These are phyloP conservation scores for Sporothrix inflata DNA, from an alignment of 2,329 filamentous ascomycete species.

Conservation along the genomic window DNA sequence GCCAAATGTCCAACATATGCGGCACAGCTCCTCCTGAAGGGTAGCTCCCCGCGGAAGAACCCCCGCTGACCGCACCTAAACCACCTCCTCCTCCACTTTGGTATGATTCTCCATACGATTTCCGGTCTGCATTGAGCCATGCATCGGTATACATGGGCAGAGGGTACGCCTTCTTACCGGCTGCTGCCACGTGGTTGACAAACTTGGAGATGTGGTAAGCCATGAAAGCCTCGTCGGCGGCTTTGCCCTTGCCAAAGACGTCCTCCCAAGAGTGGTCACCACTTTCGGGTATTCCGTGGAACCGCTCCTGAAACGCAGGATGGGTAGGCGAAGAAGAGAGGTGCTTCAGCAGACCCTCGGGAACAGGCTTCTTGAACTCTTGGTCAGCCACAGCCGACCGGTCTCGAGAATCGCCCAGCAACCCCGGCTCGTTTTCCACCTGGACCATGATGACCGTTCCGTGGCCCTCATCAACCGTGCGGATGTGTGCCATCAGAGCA, in stretches of 20 bases:
- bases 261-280: conserved; percentile 37
- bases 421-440: conserved; percentile 59
- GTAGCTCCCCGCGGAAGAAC: conserved; percentile 36
- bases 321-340: not conserved
- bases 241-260: conserved; percentile 38
- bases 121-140: conserved; percentile 37
- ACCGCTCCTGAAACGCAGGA: conserved; percentile 8
- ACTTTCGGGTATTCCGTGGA: not conserved
- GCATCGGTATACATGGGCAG: conserved; percentile 45
- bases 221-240: conserved; percentile 45
- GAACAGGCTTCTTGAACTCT: conserved; percentile 43
- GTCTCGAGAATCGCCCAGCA: conserved; percentile 57
- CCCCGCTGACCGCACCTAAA: conserved; percentile 42
- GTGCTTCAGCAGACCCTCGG: conserved; percentile 31
- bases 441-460: conserved; percentile 60
- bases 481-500: conserved; percentile 41
- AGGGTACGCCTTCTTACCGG: conserved; percentile 41
- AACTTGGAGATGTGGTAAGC: conserved; percentile 43
- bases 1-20: conserved; percentile 52
- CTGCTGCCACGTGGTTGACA: conserved; percentile 42
- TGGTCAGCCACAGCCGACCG: conserved; percentile 47
- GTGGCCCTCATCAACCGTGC: conserved; percentile 49
- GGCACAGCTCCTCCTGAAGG: conserved; percentile 51
- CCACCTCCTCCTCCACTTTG: conserved; percentile 38
- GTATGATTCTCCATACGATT: not conserved